Base-by-base conservation (phyloP, 331 rosid species). In the Quercus lobata region DNA sequence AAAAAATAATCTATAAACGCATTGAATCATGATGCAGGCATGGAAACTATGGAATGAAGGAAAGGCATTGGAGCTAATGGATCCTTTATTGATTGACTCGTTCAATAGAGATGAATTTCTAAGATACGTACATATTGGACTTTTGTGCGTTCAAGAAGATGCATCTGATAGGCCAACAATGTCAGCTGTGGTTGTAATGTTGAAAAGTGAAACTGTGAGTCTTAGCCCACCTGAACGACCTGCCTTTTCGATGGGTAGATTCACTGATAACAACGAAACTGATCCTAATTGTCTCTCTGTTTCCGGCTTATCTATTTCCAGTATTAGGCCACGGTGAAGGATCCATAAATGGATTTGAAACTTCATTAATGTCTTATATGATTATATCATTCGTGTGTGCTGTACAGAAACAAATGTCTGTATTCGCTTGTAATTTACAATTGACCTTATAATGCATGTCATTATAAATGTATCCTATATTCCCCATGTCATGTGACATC, bases 131-230 rank as follows among this genome's bases (percentile, higher is more conserved):
- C 85, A 89, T 12, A 81, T 91, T 69, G 93, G 87, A 46, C 58
- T 89, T 55, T 24, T 87, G n/a, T 91, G 96, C 72, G 91, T 86
- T 65, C 96, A 91, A 83, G 92, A 85, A 82, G 89, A 87, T 57
- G 87, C 93, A 35, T 71, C 78, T 35, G 86, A 82, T 63, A 88
- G 97, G 74, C 92, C 93, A 77, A 89, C 90, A 57, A 86, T 86
- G 84, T 86, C 89, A 54, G 41, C 16, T 61, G 80, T 86, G 56
- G 84, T 82, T 29, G 71, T 80, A 35, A 87, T 82, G 86, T 86
- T 86, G 56, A 86, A 53, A 73, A 84, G 87, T 75, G 87, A 87
- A 53, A 71, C 76, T 37, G 25, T 32, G 63, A 19, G 69, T 74
- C 84, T 86, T 18, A 73, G 78, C 2, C 19, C 6, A 1, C 89